Evolutionary conservation across 2,329 filamentous ascomycete species (phyloP), one percentile per base, ranked within the genome.

Genomic region (Fonsecaea nubica): DNA sequence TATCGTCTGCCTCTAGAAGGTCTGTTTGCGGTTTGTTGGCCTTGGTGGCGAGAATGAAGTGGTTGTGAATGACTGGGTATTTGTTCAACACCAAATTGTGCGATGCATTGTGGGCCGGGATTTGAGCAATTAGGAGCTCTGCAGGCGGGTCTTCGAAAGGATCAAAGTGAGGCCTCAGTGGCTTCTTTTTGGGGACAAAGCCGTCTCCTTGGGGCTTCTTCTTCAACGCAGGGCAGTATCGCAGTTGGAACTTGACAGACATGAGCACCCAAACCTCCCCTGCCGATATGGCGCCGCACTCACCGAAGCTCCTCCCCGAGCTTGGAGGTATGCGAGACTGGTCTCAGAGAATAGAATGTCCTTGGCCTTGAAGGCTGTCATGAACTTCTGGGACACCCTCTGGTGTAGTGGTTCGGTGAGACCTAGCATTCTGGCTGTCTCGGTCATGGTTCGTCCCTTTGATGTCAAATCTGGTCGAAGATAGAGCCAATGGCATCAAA

Each of bases 21-120:
- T 80, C 76, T 0, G 79, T 80, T 72, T 83, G 81, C 5, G 76
- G 69, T 53, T 79, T 78, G 74, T 77, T 82, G 8, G 69, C 71
- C 50, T 75, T 80, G 3, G 81, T 83, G n/a, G 81, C 78, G 54
- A 83, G 76, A 56, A 83, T 83, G 71, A 83, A 83, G 69, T 83
- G 81, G 62, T 82, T 78, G 6, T 76, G 75, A 13, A 83, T 83
- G 4, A 83, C 79, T 8, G 81, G 81, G 67, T 77, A 83, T 69
- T 83, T 83, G 69, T 83, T 83, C 63, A 83, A 68, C 30, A 83
- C 78, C 40, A 83, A 72, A 32, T 74, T 72, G 71, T 82, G 78
- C 1, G 76, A 76, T 4, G 78, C 76, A 4, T 69, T 64, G n/a
- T 54, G 15, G 12, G 21, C 45, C 1, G 80, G 79, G 45, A 82